Base-by-base conservation (phyloP, 257 asterid genomes). In the Rubia yunnanensis region DNA sequence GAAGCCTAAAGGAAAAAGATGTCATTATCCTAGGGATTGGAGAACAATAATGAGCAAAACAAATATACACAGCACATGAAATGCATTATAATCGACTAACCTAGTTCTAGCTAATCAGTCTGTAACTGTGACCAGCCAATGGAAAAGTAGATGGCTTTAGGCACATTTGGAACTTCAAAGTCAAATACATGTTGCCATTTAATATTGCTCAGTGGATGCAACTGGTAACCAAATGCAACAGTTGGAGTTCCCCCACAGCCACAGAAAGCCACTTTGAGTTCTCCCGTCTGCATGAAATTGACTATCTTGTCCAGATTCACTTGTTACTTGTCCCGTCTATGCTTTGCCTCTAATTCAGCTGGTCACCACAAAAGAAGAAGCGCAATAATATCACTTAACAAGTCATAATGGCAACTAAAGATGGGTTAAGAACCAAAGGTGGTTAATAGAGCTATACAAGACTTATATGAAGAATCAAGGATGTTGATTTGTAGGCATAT, bases 51-150 rank as follows among this genome's bases (percentile, higher is more conserved):
- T 63, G 56, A 60, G 57, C 24, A 36, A 38, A 54, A 52, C 64
- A 60, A 39, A 20, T 46, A 20, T 46, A 13, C 23, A 53, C 20
- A 8, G 74, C 74, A 67, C 74, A 74, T 74, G 73, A 68, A 68
- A 68, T 44, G 66, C 77, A 68, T 68, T 44, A 60, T 11, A 27
- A 9, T 9, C 38, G 54, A 57, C 30, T 48, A 48, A 23, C 30
- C 67, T 58, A 57, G 63, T 10, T 48, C 67, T 64, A 61, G 61
- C 71, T 28, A 32, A 56, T 38, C 23, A 31, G 32, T 31, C 13
- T 14, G 52, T 35, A 35, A 49, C 20, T 41, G 34, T 23, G 13
- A 60, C 23, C 49, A 60, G 7, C 49, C 10, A 50, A 48, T 7
- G 26, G 23, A 23, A 32, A 44, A 55, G 67, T 17, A 44, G 48